These are phyloP conservation scores for Pecoramyces ruminantium DNA, from an alignment of 192 early-diverging fungal genomes.

Conservation along the genomic window DNA sequence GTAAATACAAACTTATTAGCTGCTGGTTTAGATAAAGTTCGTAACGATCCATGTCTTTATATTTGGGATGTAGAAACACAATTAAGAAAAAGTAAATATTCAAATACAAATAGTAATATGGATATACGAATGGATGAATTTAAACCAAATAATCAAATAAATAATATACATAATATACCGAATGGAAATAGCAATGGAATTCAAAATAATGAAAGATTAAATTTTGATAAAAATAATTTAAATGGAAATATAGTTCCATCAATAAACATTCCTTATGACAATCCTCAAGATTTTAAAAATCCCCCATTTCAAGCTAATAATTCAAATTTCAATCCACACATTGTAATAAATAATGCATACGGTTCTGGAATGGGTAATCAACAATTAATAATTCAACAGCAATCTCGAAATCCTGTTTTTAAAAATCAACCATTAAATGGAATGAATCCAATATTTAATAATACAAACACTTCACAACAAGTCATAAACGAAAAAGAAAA, in stretches of 20 bases:
- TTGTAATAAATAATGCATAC: not conserved
- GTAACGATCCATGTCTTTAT: constrained; percentile 50
- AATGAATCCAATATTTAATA: not conserved
- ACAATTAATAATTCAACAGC: not conserved
- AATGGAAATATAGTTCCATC: not conserved
- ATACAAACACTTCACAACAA: not conserved
- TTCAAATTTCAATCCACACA: not conserved
- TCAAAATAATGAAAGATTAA: not conserved
- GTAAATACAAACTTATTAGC: constrained; percentile 37
- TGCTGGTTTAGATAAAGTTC: constrained; percentile 53
- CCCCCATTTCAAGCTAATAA: not conserved
- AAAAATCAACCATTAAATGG: not conserved
- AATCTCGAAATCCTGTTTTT: not conserved
- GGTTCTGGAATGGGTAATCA: not conserved
- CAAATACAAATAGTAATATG: not conserved
- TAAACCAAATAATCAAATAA: not conserved
- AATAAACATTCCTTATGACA: not conserved
- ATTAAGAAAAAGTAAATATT: constrained; percentile 2
- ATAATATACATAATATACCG: not conserved
- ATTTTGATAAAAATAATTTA: not conserved
- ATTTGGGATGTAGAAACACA: constrained; percentile 57
- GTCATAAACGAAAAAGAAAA: not conserved
- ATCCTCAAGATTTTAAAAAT: not conserved
- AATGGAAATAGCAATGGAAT: constrained; percentile 6
- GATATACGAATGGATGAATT: constrained; percentile 1